Evolutionary conservation across 2,329 filamentous ascomycete genomes (phyloP).

Genomic region (Xylariales sp.): DNA sequence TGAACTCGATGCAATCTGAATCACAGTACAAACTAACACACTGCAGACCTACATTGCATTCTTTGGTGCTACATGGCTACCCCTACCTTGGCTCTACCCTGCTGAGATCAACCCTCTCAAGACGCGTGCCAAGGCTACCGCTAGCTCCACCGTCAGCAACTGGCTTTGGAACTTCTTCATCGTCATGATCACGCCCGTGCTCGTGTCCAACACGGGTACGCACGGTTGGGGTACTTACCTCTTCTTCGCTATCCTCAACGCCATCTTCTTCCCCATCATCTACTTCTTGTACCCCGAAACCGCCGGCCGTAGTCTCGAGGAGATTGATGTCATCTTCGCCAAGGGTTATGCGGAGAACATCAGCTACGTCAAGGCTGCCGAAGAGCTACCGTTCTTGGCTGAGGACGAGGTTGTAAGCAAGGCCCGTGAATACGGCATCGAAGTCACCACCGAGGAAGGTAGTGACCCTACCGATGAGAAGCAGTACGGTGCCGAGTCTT

Average conservation of each 20-base stretch:
- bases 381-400: conserved; percentile 65
- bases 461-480: conserved; percentile 38
- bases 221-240: conserved; percentile 60
- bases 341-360: conserved; percentile 70
- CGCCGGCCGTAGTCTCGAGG: conserved; percentile 61
- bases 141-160: conserved; percentile 62
- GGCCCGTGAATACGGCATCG: conserved; percentile 50
- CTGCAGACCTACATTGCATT: conserved; percentile 70
- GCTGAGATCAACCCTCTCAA: conserved; percentile 65
- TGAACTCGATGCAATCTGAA: too few relatives aligned
- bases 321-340: conserved; percentile 69
- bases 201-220: conserved; percentile 64
- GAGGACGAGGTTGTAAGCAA: conserved; percentile 65
- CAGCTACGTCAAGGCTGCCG: conserved; percentile 69
- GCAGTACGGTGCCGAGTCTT: conserved; percentile 29
- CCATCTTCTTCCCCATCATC: conserved; percentile 58
- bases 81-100: conserved; percentile 70
- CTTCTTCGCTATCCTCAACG: conserved; percentile 61
- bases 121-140: conserved; percentile 59
- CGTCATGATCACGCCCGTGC: conserved; percentile 73
- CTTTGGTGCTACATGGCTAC: conserved; percentile 74
- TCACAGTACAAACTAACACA: conserved; percentile 6
- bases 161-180: conserved; percentile 66
- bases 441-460: conserved; percentile 43
- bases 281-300: conserved; percentile 67